phyloP scores from a whole-genome alignment of 306 rosid species.

The Castanea sativa region DNA sequence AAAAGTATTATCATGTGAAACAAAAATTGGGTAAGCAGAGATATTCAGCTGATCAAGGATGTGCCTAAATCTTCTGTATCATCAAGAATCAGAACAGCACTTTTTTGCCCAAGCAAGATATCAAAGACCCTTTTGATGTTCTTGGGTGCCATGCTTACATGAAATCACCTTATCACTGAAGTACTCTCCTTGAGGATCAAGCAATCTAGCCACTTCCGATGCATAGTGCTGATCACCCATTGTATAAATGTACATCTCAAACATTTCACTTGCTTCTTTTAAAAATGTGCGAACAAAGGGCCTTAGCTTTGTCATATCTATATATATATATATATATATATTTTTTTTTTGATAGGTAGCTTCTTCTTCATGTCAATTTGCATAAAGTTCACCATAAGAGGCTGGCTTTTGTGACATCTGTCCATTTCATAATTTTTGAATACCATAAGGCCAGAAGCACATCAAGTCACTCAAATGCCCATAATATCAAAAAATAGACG shows the following conservation, averaged over 20 bases:
- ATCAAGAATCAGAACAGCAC: conserved; percentile 81
- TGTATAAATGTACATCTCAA: conserved; percentile 84
- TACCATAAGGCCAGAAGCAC: conserved; percentile 4
- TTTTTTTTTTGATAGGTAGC: too few species aligned
- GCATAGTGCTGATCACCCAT: conserved; percentile 92
- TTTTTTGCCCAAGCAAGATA: conserved; percentile 76
- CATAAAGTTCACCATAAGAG: conserved; percentile 62
- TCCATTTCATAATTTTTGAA: conserved; percentile 16
- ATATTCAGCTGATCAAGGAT: not conserved
- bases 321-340: too few species aligned
- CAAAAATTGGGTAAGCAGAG: conserved; percentile 1
- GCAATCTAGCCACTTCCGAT: conserved; percentile 77
- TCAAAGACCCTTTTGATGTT: conserved; percentile 85
- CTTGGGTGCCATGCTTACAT: conserved; percentile 84
- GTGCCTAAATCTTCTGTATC: conserved; percentile 81
- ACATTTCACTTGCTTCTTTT: conserved; percentile 71
- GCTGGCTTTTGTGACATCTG: conserved; percentile 68
- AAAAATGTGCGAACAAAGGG: conserved; percentile 71
- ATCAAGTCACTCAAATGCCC: not conserved
- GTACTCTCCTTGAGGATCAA: conserved; percentile 78
- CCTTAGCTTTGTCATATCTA: conserved; percentile 84
- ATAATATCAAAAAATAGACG: not conserved
- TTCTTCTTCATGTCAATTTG: not conserved
- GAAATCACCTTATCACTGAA: conserved; percentile 73
- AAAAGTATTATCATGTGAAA: too few species aligned